Evolutionary conservation across 2,329 filamentous ascomycete genomes (phyloP), one percentile per base, ranked within the genome.

Genomic region (Calonectria montana): DNA sequence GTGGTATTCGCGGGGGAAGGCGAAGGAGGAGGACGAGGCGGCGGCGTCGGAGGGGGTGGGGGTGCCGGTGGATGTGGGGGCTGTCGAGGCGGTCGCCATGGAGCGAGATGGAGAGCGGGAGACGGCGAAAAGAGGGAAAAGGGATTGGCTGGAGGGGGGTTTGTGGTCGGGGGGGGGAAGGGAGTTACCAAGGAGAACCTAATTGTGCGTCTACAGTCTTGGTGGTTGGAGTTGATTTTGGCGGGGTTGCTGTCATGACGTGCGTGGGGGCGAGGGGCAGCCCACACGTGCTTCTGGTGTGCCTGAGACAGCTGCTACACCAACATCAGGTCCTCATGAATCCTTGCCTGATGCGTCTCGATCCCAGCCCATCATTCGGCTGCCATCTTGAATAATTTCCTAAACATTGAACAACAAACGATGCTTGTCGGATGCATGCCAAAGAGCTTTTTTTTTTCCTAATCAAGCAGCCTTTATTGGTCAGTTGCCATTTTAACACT

Each of bases 1-100:
- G 85, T 87, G 86, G 88, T 95, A 93, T 82, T 91, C 89, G 77
- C 87, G 88, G 4, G 91, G 91, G 83, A 91, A 93, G 45, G 77
- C 67, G 83, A 92, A 92, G 78, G 83, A 67, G 10, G 71, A 39
- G 29, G 31, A 35, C 31, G 31, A 35, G 31, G 31, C 31, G 31
- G 68, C 29, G 13, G 69, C 15, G 5, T 70, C 39, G 37, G 76
- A 61, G 67, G 79, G 74, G 50, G 66, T 48, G 39, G 55, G 55
- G 29, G 65, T 31, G 62, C 31, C 25, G 27, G 67, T 27, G 39
- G 65, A 55, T 39, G 61, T 23, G 27, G 68, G 63, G 21, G 43
- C 12, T 12, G 61, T 39, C 18, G 63, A 62, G 21, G 68, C 41
- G 18, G 68, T 62, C 21, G 69, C 55, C 69, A 71, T 71, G 29